Base-by-base conservation (phyloP, 2,329 filamentous ascomycete genomes). In the Biscogniauxia marginata region DNA sequence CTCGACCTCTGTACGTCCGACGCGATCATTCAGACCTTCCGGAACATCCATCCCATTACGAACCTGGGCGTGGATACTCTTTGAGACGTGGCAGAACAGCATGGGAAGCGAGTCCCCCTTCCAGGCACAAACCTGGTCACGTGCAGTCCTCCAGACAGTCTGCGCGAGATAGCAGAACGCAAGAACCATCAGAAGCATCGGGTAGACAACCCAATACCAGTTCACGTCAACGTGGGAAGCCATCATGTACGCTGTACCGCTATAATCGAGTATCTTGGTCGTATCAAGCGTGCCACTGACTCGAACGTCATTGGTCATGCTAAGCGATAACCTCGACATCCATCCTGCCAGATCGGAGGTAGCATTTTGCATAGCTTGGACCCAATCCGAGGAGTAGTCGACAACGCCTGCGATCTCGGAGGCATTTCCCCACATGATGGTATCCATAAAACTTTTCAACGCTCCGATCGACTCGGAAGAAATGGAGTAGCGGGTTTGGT, bases 21-120 rank as follows among this genome's bases (percentile, higher is more conserved):
- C 60, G 2, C 61, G 61, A n/a, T 70, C 60, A 20, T 72, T 70
- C 44, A 75, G 59, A 0, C 73, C 72, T 21, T 69, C 66, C 2
- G 73, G 73, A 7, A 69, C 57, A 53, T 75, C 69, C 71, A 75
- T 74, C 16, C 65, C 71, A 44, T 71, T 61, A 0, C 56, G 51
- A 4, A 73, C 70, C 11, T 65, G 65, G 3, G 57, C 63, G 18
- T 71, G 66, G 25, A 75, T 73, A 22, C 63, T 64, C 5, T 63
- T 61, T 45, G 75, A 70, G 18, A 75, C 70, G 6, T 67, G 67
- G 48, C 70, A 73, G 51, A 75, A 75, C 7, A 75, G 57, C 72
- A 76, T 73, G 1, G 73, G 73, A 53, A 76, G 57, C 11, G 71
- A 73, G 46, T 72, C 70, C 19, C 68, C 65, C 53, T 76, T 76